A percentile compares a stretch with the other conserved stretches of the same genome.
These are phyloP conservation scores for Kodamaea plutei DNA, from an alignment of 1,139 yeast genomes.

Conservation along the genomic window DNA sequence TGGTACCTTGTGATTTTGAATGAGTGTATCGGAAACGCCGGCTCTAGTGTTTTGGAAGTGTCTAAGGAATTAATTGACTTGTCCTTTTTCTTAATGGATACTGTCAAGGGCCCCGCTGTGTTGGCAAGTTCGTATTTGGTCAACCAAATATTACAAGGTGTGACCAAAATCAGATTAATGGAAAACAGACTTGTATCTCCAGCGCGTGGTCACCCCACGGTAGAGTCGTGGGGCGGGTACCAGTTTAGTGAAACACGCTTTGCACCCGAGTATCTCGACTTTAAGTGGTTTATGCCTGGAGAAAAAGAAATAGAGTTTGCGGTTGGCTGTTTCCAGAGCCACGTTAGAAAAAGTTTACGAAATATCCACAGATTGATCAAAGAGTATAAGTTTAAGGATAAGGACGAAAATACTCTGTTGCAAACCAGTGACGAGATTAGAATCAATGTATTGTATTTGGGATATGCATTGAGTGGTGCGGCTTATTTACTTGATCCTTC, in stretches of 20 bases:
- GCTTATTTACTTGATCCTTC: constrained; percentile 73
- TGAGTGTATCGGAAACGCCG: constrained; percentile 71
- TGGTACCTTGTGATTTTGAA: constrained; percentile 71
- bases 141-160: constrained; percentile 63
- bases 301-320: constrained; percentile 58
- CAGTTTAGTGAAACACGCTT: constrained; percentile 48
- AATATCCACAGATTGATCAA: constrained; percentile 40
- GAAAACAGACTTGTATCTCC: constrained; percentile 56
- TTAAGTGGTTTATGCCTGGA: constrained; percentile 75
- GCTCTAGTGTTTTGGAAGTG: constrained; percentile 42
- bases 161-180: constrained; percentile 55
- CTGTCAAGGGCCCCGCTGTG: constrained; percentile 63
- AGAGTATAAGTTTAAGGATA: constrained; percentile 17
- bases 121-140: constrained; percentile 51
- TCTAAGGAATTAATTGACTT: constrained; percentile 47
- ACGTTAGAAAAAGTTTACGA: constrained; percentile 42
- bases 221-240: constrained; percentile 67
- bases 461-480: constrained; percentile 69
- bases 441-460: constrained; percentile 52
- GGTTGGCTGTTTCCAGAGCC: constrained; percentile 50
- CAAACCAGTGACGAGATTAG: constrained; percentile 47
- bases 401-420: constrained; percentile 19
- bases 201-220: constrained; percentile 24
- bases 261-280: constrained; percentile 40
- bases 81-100: constrained; percentile 48